These are phyloP conservation scores for Periglandula ipomoeae DNA, from an alignment of 2,329 filamentous ascomycete species.

Conservation along the genomic window DNA sequence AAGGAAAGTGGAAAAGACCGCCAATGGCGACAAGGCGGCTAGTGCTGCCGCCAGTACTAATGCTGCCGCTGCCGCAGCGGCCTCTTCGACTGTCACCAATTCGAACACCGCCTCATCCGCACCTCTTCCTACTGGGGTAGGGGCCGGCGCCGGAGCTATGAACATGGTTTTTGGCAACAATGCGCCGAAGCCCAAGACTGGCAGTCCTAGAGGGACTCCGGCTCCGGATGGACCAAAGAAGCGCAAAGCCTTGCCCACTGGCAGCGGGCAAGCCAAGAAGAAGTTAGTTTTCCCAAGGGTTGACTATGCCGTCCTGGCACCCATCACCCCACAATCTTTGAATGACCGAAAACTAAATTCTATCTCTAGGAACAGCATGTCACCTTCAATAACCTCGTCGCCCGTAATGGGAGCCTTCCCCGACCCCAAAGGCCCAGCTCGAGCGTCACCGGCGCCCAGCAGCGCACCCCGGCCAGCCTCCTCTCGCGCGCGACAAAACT, in stretches of 20 bases:
- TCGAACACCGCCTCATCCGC: not conserved
- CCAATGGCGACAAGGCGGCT: conserved; percentile 36
- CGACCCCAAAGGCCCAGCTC: conserved; percentile 44
- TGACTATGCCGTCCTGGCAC: no score
- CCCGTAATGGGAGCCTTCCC: conserved; percentile 62
- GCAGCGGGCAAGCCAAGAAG: conserved; percentile 68
- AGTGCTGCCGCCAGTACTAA: not conserved
- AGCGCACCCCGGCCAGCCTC: conserved; percentile 52
- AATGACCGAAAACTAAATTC: not conserved
- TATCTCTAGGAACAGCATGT: conserved; percentile 38
- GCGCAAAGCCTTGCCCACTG: conserved; percentile 54
- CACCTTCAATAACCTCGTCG: conserved; percentile 65
- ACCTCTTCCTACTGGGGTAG: not conserved
- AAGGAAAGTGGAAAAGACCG: conserved; percentile 68
- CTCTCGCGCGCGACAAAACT: conserved; percentile 68
- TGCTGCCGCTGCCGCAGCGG: not conserved
- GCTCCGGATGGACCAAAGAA: conserved; percentile 62
- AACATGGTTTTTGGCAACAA: conserved; percentile 45
- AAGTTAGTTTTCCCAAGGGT: conserved; percentile 50
- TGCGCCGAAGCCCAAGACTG: conserved; percentile 46
- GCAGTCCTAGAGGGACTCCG: conserved; percentile 62
- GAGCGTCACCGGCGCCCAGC: conserved; percentile 51
- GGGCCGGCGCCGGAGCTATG: conserved; percentile 22
- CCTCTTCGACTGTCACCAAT: not conserved
- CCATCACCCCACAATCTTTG: not conserved